These are phyloP conservation scores for Trebouxia sp. DNA, from an alignment of 139 green algal species.

Conservation along the genomic window DNA sequence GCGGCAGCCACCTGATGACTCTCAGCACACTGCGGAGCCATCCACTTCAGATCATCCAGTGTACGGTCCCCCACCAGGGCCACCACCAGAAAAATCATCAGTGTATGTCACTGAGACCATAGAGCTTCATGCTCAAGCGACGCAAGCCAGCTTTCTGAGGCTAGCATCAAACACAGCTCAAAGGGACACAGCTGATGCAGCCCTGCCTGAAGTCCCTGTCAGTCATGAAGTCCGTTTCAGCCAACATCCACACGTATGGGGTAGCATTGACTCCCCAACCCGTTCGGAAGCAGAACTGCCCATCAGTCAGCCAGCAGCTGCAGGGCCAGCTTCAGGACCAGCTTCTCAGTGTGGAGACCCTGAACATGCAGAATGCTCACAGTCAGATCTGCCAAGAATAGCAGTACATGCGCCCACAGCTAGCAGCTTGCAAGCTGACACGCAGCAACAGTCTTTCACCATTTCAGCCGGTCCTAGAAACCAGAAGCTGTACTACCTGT, in stretches of 20 bases:
- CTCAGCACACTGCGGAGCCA: neutral
- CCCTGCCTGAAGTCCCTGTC: neutral
- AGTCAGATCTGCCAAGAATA: neutral
- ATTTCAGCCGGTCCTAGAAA: neutral
- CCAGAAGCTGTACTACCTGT: slow-evolving; percentile 24
- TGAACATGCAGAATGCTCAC: neutral
- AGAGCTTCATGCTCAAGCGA: neutral
- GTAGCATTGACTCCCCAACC: neutral
- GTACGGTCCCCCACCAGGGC: slow-evolving; percentile 3
- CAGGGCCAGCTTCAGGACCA: neutral
- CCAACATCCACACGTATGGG: neutral
- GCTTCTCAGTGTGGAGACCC: neutral
- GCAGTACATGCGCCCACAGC: slow-evolving; percentile 3
- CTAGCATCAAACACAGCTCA: neutral
- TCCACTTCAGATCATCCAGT: neutral
- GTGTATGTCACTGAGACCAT: neutral
- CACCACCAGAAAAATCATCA: neutral
- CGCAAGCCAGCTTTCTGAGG: slow-evolving; percentile 16
- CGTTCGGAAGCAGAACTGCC: neutral
- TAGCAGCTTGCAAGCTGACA: neutral
- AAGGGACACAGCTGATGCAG: neutral
- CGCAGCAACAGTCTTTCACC: slow-evolving; percentile 1
- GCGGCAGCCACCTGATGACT: neutral
- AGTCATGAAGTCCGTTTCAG: neutral
- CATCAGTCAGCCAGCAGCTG: neutral